Evolutionary conservation across 768 basidiomycete genomes (phyloP).

Genomic region (Coprinopsis marcescibilis): DNA sequence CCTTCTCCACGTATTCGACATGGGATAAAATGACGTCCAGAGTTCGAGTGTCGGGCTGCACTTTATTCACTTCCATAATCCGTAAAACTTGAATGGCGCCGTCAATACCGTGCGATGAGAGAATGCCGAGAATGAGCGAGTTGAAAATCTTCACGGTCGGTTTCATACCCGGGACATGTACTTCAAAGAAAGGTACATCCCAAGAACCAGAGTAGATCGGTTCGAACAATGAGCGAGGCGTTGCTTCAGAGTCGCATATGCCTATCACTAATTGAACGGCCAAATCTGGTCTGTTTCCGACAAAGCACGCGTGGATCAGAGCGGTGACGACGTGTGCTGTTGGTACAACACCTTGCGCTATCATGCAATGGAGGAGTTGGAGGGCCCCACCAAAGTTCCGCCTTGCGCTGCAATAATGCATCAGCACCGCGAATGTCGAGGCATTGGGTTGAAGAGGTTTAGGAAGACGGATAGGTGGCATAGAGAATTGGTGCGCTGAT

Average conservation of each 20-base stretch:
- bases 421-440: slow-evolving; percentile 57
- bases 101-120: slow-evolving; percentile 44
- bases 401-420: slow-evolving; percentile 45
- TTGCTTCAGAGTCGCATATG: slow-evolving; percentile 31
- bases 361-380: slow-evolving; percentile 44
- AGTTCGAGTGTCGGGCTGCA: slow-evolving; percentile 52
- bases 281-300: slow-evolving; percentile 36
- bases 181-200: slow-evolving; percentile 10
- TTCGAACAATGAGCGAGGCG: slow-evolving; percentile 24
- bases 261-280: slow-evolving; percentile 49
- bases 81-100: slow-evolving; percentile 41
- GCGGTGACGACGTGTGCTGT: slow-evolving; percentile 45
- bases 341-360: slow-evolving; percentile 32
- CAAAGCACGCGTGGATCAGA: slow-evolving; percentile 52
- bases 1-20: slow-evolving; percentile 37
- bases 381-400: slow-evolving; percentile 41
- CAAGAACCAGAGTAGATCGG: slow-evolving; percentile 4
- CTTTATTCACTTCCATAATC: slow-evolving; percentile 47
- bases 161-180: slow-evolving; percentile 22
- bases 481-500: not conserved
- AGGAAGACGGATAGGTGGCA: slow-evolving; percentile 1
- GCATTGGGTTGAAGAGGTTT: slow-evolving; percentile 38
- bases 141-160: slow-evolving; percentile 54
- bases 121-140: slow-evolving; percentile 45
- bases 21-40: slow-evolving; percentile 49